Percentiles rank a stretch among this genome's conserved stretches.
These are phyloP conservation scores for Leccinum disarticulatum DNA, from an alignment of 768 basidiomycete genomes.

Conservation along the genomic window DNA sequence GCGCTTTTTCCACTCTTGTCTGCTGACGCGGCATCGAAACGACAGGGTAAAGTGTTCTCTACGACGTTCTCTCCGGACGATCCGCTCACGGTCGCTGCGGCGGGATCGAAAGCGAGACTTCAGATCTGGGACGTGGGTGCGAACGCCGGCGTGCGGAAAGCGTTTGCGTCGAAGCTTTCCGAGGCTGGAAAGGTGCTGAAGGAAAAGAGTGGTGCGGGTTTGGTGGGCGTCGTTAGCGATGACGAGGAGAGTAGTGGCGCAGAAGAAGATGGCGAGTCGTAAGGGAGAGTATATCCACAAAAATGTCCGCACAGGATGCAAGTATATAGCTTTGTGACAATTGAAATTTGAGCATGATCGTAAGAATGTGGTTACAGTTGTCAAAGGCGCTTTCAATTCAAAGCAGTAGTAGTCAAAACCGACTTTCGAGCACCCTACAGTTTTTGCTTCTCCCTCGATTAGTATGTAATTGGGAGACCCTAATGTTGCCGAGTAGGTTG, in stretches of 20 bases:
- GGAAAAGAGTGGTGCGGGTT: constrained; percentile 65
- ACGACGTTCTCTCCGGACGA: constrained; percentile 91
- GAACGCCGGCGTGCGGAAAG: constrained; percentile 78
- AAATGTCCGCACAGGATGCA: not conserved
- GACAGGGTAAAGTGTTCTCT: constrained; percentile 95
- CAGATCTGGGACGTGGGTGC: constrained; percentile 95
- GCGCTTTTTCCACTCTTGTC: not conserved
- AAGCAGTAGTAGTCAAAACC: not conserved
- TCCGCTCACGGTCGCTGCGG: constrained; percentile 89
- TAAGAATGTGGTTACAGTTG: not conserved
- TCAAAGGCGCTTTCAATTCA: not conserved
- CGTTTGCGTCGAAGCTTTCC: constrained; percentile 75
- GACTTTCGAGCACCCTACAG: not conserved
- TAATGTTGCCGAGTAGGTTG: too few species aligned
- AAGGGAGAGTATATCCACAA: not conserved
- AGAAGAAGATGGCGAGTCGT: constrained; percentile 35
- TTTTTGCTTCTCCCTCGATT: too few species aligned
- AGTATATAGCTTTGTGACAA: too few species aligned
- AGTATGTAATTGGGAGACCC: not conserved
- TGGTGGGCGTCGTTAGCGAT: constrained; percentile 68
- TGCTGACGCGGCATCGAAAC: constrained; percentile 2
- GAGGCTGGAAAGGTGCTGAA: constrained; percentile 67
- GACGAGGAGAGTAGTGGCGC: constrained; percentile 65
- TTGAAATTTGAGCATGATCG: too few species aligned
- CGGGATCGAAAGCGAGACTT: constrained; percentile 89